These are phyloP conservation scores for Metrosideros polymorpha DNA, from an alignment of 441 rosid genomes.

Conservation along the genomic window DNA sequence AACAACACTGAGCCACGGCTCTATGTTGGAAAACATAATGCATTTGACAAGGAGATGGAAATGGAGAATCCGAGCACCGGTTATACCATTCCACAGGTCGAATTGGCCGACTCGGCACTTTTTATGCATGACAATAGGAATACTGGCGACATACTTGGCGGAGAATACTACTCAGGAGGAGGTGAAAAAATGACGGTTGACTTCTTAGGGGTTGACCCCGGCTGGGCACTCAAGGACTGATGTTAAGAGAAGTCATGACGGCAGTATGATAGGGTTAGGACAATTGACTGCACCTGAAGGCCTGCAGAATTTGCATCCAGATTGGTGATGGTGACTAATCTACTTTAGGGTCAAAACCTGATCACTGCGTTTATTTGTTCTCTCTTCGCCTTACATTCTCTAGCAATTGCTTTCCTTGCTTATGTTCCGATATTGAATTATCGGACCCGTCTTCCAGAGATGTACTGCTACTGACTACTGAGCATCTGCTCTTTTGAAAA, in stretches of 20 bases:
- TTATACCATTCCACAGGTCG: constrained; percentile 6
- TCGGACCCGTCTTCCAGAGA: not conserved
- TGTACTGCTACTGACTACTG: not conserved
- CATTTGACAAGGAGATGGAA: constrained; percentile 13
- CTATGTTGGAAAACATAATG: constrained; percentile 6
- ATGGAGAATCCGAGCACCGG: constrained; percentile 4
- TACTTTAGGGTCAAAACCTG: not conserved
- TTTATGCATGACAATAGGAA: constrained; percentile 12
- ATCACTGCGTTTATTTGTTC: not conserved
- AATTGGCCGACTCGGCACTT: constrained; percentile 5
- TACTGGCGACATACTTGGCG: not conserved
- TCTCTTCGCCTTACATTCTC: not conserved
- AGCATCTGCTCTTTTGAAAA: not conserved
- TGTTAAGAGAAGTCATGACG: constrained; percentile 19
- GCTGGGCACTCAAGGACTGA: constrained; percentile 14
- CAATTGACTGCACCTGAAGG: constrained; percentile 14
- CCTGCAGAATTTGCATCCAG: constrained; percentile 21
- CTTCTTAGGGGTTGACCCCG: constrained; percentile 43
- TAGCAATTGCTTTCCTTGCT: not conserved
- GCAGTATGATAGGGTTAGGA: constrained; percentile 9
- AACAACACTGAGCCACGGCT: constrained; percentile 1
- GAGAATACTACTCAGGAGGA: constrained; percentile 11
- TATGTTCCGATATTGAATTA: not conserved
- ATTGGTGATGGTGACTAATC: constrained; percentile 12
- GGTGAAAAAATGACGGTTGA: constrained; percentile 34